phyloP scores from a whole-genome alignment of 2,329 filamentous ascomycete genomes.

The Pseudocercospora vitis region DNA sequence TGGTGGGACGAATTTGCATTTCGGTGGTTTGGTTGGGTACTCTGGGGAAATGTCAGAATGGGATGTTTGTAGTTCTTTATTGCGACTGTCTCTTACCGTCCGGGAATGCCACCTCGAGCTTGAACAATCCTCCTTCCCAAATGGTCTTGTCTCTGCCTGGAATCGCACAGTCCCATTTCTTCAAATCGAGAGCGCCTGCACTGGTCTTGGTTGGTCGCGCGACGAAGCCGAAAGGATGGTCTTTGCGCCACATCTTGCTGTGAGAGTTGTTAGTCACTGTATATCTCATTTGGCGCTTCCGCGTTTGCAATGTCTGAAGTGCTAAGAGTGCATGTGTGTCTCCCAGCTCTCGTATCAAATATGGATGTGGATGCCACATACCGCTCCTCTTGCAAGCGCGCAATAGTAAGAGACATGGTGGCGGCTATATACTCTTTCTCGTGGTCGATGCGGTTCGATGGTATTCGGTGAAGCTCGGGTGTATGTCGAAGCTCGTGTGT shows the following conservation, averaged over 20 bases:
- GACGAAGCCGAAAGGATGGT: constrained; percentile 97
- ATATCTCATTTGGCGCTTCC: too few species aligned
- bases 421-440: constrained; percentile 5
- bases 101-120: constrained; percentile 87
- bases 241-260: constrained; percentile 94
- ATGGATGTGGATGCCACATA: too few species aligned
- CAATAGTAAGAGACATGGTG: constrained; percentile 81
- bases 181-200: constrained; percentile 82
- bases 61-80: background rate
- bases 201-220: constrained; percentile 80
- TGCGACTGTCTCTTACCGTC: constrained; percentile 61
- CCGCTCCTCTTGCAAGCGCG: constrained; percentile 85
- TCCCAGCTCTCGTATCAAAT: too few species aligned
- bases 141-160: constrained; percentile 96
- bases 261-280: constrained; percentile 14
- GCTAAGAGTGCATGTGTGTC: too few species aligned
- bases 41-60: constrained; percentile 56
- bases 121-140: constrained; percentile 97
- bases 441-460: constrained; percentile 14
- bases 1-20: constrained; percentile 96
- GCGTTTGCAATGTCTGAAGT: too few species aligned
- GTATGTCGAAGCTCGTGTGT: background rate
- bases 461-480: too few species aligned
- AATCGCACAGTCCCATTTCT: constrained; percentile 94
- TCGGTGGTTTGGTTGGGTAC: constrained; percentile 97